phyloP scores from a whole-genome alignment of 805 yeast species.

The Brettanomyces naardenensis region DNA sequence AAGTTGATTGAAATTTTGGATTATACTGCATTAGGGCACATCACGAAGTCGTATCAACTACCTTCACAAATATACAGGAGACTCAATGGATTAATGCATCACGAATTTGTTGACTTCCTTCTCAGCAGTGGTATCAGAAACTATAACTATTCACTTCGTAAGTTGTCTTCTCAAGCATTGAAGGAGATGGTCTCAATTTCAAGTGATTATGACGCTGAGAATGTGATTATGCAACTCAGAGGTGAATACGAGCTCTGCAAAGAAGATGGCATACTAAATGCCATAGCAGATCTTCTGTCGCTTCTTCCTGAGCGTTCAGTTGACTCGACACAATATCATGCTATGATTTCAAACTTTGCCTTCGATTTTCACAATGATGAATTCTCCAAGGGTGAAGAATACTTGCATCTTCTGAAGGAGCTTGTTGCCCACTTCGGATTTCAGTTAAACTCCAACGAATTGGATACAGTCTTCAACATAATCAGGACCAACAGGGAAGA shows the following conservation, averaged over 20 bases:
- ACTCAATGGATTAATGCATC: slow-evolving; percentile 12
- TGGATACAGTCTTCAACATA: slow-evolving; percentile 21
- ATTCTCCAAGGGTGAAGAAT: slow-evolving; percentile 31
- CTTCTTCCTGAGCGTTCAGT: background rate
- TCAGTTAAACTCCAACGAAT: slow-evolving; percentile 8
- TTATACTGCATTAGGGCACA: slow-evolving; percentile 37
- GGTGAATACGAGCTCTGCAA: background rate
- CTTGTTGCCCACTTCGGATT: slow-evolving; percentile 6
- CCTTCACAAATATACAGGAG: slow-evolving; percentile 9
- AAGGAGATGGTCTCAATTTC: slow-evolving; percentile 8
- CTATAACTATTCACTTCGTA: slow-evolving; percentile 34
- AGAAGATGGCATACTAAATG: slow-evolving; percentile 10
- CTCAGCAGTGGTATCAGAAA: slow-evolving; percentile 25
- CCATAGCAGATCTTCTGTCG: slow-evolving; percentile 18
- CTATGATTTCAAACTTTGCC: slow-evolving; percentile 4
- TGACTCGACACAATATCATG: slow-evolving; percentile 1
- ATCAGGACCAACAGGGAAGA: slow-evolving; percentile 18
- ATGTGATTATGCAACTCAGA: background rate
- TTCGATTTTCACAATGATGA: slow-evolving; percentile 30
- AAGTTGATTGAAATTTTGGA: slow-evolving; percentile 54
- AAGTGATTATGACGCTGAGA: background rate
- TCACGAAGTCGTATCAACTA: slow-evolving; percentile 29
- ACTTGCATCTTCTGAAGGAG: slow-evolving; percentile 16
- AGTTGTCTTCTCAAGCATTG: slow-evolving; percentile 34
- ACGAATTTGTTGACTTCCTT: slow-evolving; percentile 26